A percentile compares a stretch with the other conserved stretches of the same genome.
Evolutionary conservation across 2,329 filamentous ascomycete genomes (phyloP).

Genomic region (Fusarium lyarnte): DNA sequence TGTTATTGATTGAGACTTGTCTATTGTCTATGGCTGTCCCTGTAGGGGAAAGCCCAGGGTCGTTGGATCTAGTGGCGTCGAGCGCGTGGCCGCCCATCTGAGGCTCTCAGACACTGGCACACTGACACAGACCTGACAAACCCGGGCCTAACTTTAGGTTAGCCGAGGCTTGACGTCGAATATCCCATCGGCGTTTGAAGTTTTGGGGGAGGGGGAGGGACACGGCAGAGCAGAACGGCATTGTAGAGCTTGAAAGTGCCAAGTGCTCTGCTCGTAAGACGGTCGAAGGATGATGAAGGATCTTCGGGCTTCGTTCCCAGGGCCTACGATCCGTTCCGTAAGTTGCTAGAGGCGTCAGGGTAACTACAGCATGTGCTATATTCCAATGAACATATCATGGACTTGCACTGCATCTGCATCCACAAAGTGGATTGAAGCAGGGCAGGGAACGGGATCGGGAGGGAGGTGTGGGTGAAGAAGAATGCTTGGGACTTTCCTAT

Average conservation of each 20-base stretch:
- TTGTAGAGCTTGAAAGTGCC: background rate
- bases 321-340: constrained; percentile 27
- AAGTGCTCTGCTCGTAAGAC: background rate
- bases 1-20: constrained; percentile 21
- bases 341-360: background rate
- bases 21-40: background rate
- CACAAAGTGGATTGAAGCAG: constrained; percentile 24
- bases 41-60: constrained; percentile 10
- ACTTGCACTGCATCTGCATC: constrained; percentile 14
- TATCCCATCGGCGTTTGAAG: background rate
- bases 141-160: background rate
- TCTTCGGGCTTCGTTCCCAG: constrained; percentile 24
- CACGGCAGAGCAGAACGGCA: constrained; percentile 17
- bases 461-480: constrained; percentile 18
- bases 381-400: background rate
- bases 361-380: background rate
- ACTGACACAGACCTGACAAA: background rate
- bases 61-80: constrained; percentile 26
- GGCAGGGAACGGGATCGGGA: background rate
- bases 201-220: background rate
- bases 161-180: constrained; percentile 22
- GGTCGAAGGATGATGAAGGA: constrained; percentile 11
- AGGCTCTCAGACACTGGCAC: constrained; percentile 9
- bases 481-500: constrained; percentile 18
- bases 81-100: constrained; percentile 27